Conservation (phyloP, 345 rosid genomes). For the Lumnitzera littorea region DNA sequence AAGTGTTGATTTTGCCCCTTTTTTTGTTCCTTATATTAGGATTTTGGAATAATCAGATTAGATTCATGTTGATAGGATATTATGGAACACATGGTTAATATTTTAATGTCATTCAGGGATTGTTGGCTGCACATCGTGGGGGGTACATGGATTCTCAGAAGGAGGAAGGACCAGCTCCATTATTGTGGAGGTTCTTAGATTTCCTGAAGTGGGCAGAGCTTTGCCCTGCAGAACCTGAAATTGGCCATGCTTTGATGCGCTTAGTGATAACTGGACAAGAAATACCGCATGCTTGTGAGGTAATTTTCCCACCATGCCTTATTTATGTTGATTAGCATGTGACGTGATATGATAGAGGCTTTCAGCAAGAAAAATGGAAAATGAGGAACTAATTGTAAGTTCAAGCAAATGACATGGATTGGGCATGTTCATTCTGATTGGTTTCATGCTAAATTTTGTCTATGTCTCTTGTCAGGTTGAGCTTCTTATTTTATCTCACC, state of each 20-base stretch:
- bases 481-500: conserved; percentile 93
- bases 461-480: conserved; percentile 58
- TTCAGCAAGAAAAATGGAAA: not conserved
- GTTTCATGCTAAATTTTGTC: not conserved
- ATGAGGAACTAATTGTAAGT: not conserved
- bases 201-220: conserved; percentile 96
- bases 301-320: conserved; percentile 14
- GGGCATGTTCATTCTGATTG: not conserved
- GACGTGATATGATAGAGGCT: not conserved
- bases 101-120: conserved; percentile 47
- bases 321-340: not conserved
- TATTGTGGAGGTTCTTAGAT: conserved; percentile 94
- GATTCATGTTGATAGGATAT: not conserved
- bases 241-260: conserved; percentile 99
- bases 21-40: too few relatives aligned
- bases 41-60: not conserved
- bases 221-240: conserved; percentile 96
- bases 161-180: conserved; percentile 98
- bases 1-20: too few relatives aligned
- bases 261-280: conserved; percentile 95
- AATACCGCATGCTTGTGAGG: conserved; percentile 99
- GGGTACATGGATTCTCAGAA: conserved; percentile 94
- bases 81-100: not conserved
- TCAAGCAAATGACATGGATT: not conserved
- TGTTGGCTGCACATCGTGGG: conserved; percentile 98